A percentile compares a stretch with the other conserved stretches of the same genome.
These are phyloP conservation scores for Apiospora rasikravindrae DNA, from an alignment of 2,329 filamentous ascomycete species.

Conservation along the genomic window DNA sequence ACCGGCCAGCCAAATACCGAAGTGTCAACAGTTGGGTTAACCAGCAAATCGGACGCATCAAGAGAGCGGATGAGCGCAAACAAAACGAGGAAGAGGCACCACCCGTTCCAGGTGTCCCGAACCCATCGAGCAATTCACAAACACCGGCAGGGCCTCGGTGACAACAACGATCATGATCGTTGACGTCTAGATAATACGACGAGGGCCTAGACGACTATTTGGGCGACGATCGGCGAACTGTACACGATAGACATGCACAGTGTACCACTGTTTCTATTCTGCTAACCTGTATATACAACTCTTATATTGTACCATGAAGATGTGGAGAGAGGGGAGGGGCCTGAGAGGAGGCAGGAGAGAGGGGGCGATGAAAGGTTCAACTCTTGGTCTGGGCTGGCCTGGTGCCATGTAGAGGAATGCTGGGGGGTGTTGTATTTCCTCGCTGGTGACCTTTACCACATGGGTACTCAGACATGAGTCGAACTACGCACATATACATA, in stretches of 20 bases:
- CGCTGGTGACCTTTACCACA: constrained; percentile 10
- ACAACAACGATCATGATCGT: constrained; percentile 1
- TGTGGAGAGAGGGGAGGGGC: not conserved
- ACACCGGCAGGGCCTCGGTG: constrained; percentile 12
- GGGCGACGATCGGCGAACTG: constrained; percentile 5
- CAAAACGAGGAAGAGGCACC: constrained; percentile 41
- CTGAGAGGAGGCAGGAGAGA: not conserved
- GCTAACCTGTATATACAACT: constrained; percentile 13
- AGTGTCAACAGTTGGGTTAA: constrained; percentile 68
- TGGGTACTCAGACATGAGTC: not conserved
- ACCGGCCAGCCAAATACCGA: constrained; percentile 60
- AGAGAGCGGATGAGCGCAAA: constrained; percentile 47
- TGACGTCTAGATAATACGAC: constrained; percentile 6
- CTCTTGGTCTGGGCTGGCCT: constrained; percentile 17
- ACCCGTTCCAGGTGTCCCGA: constrained; percentile 43
- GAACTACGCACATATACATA: not conserved
- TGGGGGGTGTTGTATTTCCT: not conserved
- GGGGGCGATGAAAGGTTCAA: not conserved
- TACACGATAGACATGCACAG: constrained; percentile 7
- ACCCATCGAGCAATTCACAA: not conserved
- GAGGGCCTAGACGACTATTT: not conserved
- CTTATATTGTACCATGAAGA: constrained; percentile 12
- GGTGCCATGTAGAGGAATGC: constrained; percentile 17
- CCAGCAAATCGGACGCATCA: constrained; percentile 63
- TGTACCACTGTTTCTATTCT: constrained; percentile 15